phyloP scores from a whole-genome alignment of 345 rosid genomes.

The Moricandia arvensis region DNA sequence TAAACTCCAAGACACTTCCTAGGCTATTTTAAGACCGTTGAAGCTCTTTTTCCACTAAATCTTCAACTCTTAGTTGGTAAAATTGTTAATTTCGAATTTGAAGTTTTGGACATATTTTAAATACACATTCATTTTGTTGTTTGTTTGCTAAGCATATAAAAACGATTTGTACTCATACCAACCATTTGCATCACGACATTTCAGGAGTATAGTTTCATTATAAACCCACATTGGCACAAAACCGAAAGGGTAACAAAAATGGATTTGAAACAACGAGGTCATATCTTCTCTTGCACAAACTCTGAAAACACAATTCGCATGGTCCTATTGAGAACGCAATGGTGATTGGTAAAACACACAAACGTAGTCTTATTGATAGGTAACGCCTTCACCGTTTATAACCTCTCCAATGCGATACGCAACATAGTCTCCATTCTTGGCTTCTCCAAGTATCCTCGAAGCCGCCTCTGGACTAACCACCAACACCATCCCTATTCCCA shows the following conservation, averaged over 20 bases:
- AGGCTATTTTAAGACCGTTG: neutral
- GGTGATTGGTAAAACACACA: neutral
- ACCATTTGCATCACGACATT: neutral
- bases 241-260: slow-evolving; percentile 4
- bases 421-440: slow-evolving; percentile 38
- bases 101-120: slow-evolving; percentile 16
- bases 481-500: slow-evolving; percentile 94
- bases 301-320: neutral
- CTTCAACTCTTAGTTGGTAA: slow-evolving; percentile 1
- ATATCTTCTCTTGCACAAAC: neutral
- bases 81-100: neutral
- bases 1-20: slow-evolving; percentile 21
- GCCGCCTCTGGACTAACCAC: slow-evolving; percentile 66
- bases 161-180: neutral
- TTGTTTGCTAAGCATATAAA: slow-evolving; percentile 6
- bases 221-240: neutral
- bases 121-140: slow-evolving; percentile 17
- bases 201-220: neutral
- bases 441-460: slow-evolving; percentile 48
- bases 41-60: slow-evolving; percentile 26
- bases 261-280: slow-evolving; percentile 3
- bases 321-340: neutral
- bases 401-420: slow-evolving; percentile 79
- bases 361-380: slow-evolving; percentile 39
- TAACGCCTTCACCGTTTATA: slow-evolving; percentile 62